phyloP scores from a whole-genome alignment of 2,329 filamentous ascomycete genomes.

The Xylaria sp. region DNA sequence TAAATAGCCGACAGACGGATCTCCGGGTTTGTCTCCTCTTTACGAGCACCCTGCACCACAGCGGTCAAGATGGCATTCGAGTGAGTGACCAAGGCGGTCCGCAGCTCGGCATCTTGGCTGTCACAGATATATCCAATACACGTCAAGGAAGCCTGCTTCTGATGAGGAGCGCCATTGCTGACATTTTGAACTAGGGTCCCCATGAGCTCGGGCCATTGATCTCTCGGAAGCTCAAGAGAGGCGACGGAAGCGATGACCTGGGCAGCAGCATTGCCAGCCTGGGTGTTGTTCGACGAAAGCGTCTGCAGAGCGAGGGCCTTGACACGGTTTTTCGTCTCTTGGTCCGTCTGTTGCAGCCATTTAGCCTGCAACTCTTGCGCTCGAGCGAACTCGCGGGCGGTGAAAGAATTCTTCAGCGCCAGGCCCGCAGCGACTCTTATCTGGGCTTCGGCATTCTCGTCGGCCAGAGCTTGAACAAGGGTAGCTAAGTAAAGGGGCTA shows the following conservation, averaged over 20 bases:
- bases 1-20: conserved; percentile 93
- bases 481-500: conserved; percentile 89
- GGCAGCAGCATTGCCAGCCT: conserved; percentile 88
- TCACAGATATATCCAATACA: conserved; percentile 99
- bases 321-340: conserved; percentile 84
- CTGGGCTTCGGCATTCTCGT: conserved; percentile 82
- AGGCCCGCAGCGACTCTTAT: conserved; percentile 96
- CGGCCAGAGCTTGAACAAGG: conserved; percentile 92
- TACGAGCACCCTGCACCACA: conserved; percentile 95
- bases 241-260: conserved; percentile 97
- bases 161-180: conserved; percentile 82
- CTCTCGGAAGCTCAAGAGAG: conserved; percentile 89
- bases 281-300: conserved; percentile 79
- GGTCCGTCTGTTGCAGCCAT: conserved; percentile 87
- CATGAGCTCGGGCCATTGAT: conserved; percentile 96
- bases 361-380: conserved; percentile 91
- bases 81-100: conserved; percentile 82
- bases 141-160: conserved; percentile 94
- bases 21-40: conserved; percentile 92
- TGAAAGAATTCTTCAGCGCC: conserved; percentile 98
- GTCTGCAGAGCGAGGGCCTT: conserved; percentile 93
- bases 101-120: conserved; percentile 87
- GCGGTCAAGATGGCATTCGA: conserved; percentile 98
- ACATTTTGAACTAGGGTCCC: conserved; percentile 89
- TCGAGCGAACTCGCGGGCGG: conserved; percentile 86